Base-by-base conservation (phyloP, 1,284 basidiomycete species). In the Cystobasidium sp. region DNA sequence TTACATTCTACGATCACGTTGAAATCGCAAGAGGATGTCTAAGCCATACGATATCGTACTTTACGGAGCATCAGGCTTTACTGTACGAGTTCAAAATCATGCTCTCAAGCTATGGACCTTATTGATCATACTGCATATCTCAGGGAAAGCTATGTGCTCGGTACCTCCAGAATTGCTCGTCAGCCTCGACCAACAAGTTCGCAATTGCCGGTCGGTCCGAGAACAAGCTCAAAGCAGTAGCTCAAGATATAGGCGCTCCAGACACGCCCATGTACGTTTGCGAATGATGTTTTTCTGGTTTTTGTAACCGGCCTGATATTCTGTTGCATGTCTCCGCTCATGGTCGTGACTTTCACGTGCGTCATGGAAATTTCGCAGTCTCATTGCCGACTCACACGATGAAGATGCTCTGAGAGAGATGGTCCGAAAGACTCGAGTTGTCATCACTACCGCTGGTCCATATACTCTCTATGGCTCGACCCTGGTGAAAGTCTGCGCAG, bases 371-470 rank as follows among this genome's bases (percentile, higher is more conserved):
- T 22, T 46, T 10, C 72, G 52, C n/a, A 52, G 75, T 49, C 41
- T 78, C 47, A 67, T 77, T 22, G 79, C 76, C 16, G 79, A 79
- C 20, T 73, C 78, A 16, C 75, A 78, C 49, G 76, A 75, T 39
- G 76, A 67, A 39, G 82, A 81, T 3, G 90, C 89, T 2, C 85
- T 98, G 59, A 86, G 89, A 79, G 83, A 81, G 62, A 92, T 93
- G 78, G 89, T 95, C 66, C 83, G 81, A 68, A 85, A 88, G 77
- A 74, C 75, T 41, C 77, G 76, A 55, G 68, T 78, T 22, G 75
- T 80, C 67, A 75, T 77, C 46, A 75, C 76, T 7, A 75, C 78
- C 14, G 70, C 77, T 52, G 79, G 79, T 2, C 79, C 79, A 0
- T 80, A 79, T 74, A 53, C 75, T 20, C 46, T 55, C 7, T 76